Conservation (phyloP, 2,329 filamentous ascomycete species). For the Phialophora expanda region DNA sequence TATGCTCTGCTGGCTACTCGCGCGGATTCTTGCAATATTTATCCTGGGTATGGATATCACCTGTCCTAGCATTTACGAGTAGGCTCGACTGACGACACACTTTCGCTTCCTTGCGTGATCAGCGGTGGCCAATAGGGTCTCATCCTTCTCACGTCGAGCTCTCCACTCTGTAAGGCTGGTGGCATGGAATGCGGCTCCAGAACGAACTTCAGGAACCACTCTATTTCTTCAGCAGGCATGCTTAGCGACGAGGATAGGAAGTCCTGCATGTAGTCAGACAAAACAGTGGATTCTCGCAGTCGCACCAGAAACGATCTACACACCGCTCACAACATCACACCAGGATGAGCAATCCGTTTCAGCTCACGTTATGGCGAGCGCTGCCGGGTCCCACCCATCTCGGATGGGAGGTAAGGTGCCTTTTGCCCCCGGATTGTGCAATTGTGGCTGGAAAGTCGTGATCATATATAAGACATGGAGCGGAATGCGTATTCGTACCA, state of each 20-base stretch:
- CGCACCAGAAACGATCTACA: background rate
- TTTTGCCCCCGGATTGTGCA: slow-evolving; percentile 22
- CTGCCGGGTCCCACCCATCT: background rate
- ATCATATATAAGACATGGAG: background rate
- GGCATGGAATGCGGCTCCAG: background rate
- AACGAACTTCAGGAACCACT: background rate
- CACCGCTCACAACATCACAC: background rate
- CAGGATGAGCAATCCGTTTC: background rate
- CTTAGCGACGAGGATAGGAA: background rate
- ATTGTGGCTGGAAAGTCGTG: slow-evolving; percentile 17
- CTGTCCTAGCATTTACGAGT: background rate
- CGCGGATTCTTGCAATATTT: background rate
- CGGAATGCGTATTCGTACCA: background rate
- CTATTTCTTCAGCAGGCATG: background rate
- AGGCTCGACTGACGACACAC: background rate
- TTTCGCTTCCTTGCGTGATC: background rate
- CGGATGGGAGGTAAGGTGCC: background rate
- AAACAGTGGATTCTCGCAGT: background rate
- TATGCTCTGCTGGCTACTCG: background rate
- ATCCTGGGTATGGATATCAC: background rate
- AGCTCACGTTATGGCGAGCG: background rate
- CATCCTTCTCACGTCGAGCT: background rate
- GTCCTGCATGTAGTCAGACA: background rate
- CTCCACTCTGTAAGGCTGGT: background rate
- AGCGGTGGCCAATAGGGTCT: background rate